A percentile compares a stretch with the other conserved stretches of the same genome.
These are phyloP conservation scores for Pleomassaria siparia DNA, from an alignment of 2,329 filamentous ascomycete species.

Conservation along the genomic window DNA sequence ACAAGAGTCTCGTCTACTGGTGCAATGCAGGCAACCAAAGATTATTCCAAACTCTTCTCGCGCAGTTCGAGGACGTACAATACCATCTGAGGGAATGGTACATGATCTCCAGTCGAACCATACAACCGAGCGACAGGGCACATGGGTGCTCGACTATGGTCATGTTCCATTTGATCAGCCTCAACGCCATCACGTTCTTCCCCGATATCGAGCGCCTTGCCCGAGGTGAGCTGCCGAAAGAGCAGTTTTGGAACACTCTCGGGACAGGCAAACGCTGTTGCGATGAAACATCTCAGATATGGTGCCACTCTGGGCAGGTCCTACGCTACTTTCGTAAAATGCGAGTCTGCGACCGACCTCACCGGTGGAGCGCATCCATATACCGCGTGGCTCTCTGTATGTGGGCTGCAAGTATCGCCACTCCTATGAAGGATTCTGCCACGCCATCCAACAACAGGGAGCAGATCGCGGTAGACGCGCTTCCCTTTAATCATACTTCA, in stretches of 20 bases:
- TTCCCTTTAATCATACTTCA: slow-evolving; percentile 39
- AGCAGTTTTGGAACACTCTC: slow-evolving; percentile 42
- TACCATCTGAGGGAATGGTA: slow-evolving; percentile 64
- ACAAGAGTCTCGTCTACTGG: slow-evolving; percentile 63
- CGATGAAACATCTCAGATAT: slow-evolving; percentile 43
- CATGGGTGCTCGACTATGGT: slow-evolving; percentile 62
- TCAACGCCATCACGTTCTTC: slow-evolving; percentile 67
- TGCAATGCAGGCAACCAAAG: slow-evolving; percentile 51
- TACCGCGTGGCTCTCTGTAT: slow-evolving; percentile 54
- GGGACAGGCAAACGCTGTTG: slow-evolving; percentile 6
- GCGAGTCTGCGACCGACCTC: slow-evolving; percentile 58
- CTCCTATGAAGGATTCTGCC: slow-evolving; percentile 1
- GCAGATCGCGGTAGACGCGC: slow-evolving; percentile 36
- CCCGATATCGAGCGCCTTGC: slow-evolving; percentile 65
- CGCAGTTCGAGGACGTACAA: slow-evolving; percentile 62
- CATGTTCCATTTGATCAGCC: slow-evolving; percentile 66
- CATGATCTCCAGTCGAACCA: slow-evolving; percentile 52
- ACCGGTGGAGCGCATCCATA: slow-evolving; percentile 67
- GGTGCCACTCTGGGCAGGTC: slow-evolving; percentile 67
- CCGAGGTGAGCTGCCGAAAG: slow-evolving; percentile 45
- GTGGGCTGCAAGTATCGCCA: slow-evolving; percentile 6
- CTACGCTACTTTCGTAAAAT: slow-evolving; percentile 60
- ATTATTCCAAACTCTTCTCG: slow-evolving; percentile 55
- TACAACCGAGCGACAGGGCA: slow-evolving; percentile 46
- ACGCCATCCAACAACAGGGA: background rate